phyloP scores from a whole-genome alignment of 148 eudicot species.

The Rhododendron williamsianum region DNA sequence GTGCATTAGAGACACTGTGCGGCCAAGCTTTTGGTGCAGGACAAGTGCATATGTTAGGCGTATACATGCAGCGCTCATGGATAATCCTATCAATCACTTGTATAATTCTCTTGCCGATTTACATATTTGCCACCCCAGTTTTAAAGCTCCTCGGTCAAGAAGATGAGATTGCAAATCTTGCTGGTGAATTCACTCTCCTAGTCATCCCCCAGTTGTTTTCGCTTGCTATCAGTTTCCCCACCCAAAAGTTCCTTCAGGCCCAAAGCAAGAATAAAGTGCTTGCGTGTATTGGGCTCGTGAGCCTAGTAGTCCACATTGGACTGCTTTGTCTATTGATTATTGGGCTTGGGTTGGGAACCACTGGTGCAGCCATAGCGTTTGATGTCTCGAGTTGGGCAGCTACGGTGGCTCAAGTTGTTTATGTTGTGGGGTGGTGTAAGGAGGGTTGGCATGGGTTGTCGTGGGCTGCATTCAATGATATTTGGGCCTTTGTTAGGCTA shows the following conservation, averaged over 20 bases:
- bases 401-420: constrained; percentile 42
- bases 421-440: constrained; percentile 60
- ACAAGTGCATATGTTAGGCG: constrained; percentile 56
- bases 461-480: constrained; percentile 47
- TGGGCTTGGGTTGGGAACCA: constrained; percentile 50
- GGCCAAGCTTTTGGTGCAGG: constrained; percentile 92
- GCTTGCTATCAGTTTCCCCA: constrained; percentile 58
- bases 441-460: constrained; percentile 75
- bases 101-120: constrained; percentile 47
- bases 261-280: constrained; percentile 64
- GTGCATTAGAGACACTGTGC: constrained; percentile 78
- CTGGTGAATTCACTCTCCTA: constrained; percentile 49
- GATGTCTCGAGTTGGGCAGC: constrained; percentile 46
- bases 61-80: constrained; percentile 82
- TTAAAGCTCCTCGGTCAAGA: constrained; percentile 61
- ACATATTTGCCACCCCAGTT: constrained; percentile 59
- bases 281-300: constrained; percentile 43
- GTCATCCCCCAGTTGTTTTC: constrained; percentile 60
- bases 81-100: constrained; percentile 45
- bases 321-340: constrained; percentile 52
- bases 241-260: constrained; percentile 69
- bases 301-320: constrained; percentile 28
- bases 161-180: constrained; percentile 53
- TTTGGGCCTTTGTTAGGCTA: constrained; percentile 69
- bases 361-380: constrained; percentile 63